Evolutionary conservation across 805 yeast species (phyloP).

Genomic region (Lipomyces starkeyi): DNA sequence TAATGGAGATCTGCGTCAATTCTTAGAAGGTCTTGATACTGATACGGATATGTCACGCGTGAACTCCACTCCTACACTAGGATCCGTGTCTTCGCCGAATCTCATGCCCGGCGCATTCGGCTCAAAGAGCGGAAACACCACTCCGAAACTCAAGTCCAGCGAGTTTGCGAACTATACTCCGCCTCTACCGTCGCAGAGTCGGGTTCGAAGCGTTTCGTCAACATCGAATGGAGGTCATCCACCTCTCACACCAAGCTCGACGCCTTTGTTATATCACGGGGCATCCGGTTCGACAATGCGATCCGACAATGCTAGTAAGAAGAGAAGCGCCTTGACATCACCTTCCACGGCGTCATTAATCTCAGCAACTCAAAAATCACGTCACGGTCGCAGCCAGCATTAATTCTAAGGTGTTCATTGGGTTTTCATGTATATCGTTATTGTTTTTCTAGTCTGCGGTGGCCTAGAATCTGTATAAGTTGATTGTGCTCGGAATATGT

Average conservation of each 20-base stretch:
- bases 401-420: not conserved
- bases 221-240: not conserved
- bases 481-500: too few relatives aligned
- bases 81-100: not conserved
- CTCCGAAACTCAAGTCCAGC: slow-evolving; percentile 4
- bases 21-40: not conserved
- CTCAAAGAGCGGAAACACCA: slow-evolving; percentile 2
- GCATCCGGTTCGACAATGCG: not conserved
- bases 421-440: not conserved
- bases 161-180: not conserved
- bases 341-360: not conserved
- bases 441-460: not conserved
- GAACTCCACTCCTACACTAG: not conserved
- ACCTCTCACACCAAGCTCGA: not conserved
- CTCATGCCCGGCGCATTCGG: not conserved
- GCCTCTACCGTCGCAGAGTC: not conserved
- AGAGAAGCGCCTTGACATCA: slow-evolving; percentile 1
- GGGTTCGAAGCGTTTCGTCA: not conserved
- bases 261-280: not conserved
- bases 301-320: not conserved
- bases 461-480: not conserved
- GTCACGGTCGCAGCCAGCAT: not conserved
- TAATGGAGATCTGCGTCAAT: slow-evolving; percentile 17
- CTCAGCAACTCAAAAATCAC: not conserved
- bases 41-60: not conserved